Evolutionary conservation across 2,329 filamentous ascomycete genomes (phyloP).

Genomic region (Coccinonectria pachysandricola): DNA sequence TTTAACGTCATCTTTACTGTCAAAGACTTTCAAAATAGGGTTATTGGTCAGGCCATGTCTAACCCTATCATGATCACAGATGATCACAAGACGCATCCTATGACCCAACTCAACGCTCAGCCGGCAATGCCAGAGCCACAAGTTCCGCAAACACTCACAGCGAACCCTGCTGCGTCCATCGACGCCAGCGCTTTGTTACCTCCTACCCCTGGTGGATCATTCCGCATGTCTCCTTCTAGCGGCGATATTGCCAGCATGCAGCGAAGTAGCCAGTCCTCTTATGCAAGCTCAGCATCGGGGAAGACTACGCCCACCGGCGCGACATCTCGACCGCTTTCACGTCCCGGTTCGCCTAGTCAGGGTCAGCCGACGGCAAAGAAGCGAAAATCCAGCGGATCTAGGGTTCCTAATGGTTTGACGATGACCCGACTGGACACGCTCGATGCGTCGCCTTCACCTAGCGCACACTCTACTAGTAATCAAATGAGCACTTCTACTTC

Average conservation of each 20-base stretch:
- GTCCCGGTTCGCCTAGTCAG: constrained; percentile 62
- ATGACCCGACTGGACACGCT: constrained; percentile 78
- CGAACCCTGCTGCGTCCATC: constrained; percentile 10
- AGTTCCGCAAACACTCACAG: constrained; percentile 7
- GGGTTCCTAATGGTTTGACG: constrained; percentile 61
- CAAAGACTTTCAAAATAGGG: constrained; percentile 65
- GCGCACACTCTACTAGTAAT: constrained; percentile 25
- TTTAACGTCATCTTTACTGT: constrained; percentile 93
- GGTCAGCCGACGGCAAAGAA: constrained; percentile 64
- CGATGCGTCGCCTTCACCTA: constrained; percentile 43
- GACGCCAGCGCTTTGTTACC: constrained; percentile 25
- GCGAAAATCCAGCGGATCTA: constrained; percentile 66
- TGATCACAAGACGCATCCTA: constrained; percentile 78
- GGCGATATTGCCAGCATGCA: constrained; percentile 53
- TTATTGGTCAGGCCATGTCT: constrained; percentile 77
- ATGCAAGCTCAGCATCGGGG: constrained; percentile 20
- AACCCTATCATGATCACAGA: constrained; percentile 94
- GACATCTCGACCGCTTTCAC: constrained; percentile 42
- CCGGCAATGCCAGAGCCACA: constrained; percentile 18
- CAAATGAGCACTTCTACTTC: constrained; percentile 35
- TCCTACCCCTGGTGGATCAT: constrained; percentile 29
- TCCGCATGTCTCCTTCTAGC: constrained; percentile 48
- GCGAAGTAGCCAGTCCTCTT: constrained; percentile 33
- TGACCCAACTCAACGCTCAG: constrained; percentile 18
- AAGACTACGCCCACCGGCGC: constrained; percentile 22